Base-by-base conservation (phyloP, 2,329 filamentous ascomycete genomes). In the Colletotrichum tofieldiae region DNA sequence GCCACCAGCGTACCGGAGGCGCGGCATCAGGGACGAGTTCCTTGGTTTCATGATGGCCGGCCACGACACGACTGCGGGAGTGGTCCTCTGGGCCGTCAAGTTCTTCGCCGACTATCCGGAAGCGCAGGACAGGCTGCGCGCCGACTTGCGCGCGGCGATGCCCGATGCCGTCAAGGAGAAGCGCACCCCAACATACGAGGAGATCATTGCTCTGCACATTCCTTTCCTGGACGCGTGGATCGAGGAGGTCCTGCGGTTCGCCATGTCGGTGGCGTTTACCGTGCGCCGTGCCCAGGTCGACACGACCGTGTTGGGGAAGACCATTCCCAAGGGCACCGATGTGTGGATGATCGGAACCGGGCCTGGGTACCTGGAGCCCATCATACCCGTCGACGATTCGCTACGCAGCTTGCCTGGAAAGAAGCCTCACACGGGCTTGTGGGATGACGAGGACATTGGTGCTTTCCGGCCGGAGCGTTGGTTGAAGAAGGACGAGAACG, bases 211-310 rank as follows among this genome's bases (percentile, higher is more conserved):
- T 16, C 56, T 74, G 7, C 64, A 67, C 6, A 64, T 77, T 0
- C 78, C 78, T 2, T 82, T 80, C 60, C 75, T 81, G 20, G 79
- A 81, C 26, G 80, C 79, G 11, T 63, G 77, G 12, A 72, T 80
- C 9, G 78, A 81, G 54, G 80, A 83, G 72, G 75, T 76, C 3
- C 71, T 80, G 3, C 80, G 81, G 29, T 43, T 63, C 14, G n/a
- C 43, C 16, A 63, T 43, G 20, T 43, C 60, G 8, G 74, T 75
- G 23, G 60, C 43, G 5, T 68, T 74, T 20, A 63, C 37, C 45
- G 51, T 35, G 26, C 49, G 49, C 29, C 41, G 35, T 35, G 49
- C 59, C 7, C 26, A n/a, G 20, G 26, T 41, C n/a, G 59, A 62
- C 12, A 62, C 43, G 6, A 47, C 29, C 14, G 18, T 62, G 14